A percentile compares a stretch with the other conserved stretches of the same genome.
These are phyloP conservation scores for Pseudogymnoascus sp. DNA, from an alignment of 2,329 filamentous ascomycete genomes.

Conservation along the genomic window DNA sequence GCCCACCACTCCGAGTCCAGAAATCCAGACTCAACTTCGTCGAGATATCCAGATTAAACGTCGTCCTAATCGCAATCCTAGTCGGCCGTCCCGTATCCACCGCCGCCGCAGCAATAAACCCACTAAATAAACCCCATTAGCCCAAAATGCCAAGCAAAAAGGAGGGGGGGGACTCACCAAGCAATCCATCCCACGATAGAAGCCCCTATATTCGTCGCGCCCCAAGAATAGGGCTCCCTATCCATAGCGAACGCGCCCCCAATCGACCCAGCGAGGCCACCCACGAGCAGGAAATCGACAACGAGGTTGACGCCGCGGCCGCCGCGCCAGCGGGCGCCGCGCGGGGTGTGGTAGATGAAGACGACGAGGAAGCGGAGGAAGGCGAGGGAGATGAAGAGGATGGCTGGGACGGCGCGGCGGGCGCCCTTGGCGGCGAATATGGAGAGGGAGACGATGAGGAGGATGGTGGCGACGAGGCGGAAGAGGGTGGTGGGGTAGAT, in stretches of 20 bases:
- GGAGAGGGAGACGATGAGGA: neutral
- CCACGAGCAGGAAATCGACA: neutral
- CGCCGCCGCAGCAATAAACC: neutral
- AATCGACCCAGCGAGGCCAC: neutral
- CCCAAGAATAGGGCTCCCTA: too few relatives aligned
- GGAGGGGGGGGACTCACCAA: neutral
- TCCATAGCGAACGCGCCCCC: neutral
- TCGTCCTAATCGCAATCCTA: neutral
- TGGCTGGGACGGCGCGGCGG: neutral
- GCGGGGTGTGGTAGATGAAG: neutral
- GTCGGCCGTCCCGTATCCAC: neutral
- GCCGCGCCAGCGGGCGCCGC: neutral
- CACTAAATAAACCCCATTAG: neutral
- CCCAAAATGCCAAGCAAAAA: neutral
- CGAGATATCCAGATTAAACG: neutral
- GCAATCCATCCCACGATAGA: neutral
- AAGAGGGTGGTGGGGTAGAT: neutral
- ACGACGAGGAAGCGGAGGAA: neutral
- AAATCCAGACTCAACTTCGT: neutral
- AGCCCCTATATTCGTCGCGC: neutral
- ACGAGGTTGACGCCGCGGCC: neutral
- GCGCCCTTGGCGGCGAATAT: neutral
- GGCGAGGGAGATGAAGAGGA: neutral
- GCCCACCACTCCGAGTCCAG: neutral
- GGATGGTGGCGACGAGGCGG: neutral